These are phyloP conservation scores for Salix purpurea DNA, from an alignment of 345 rosid genomes.

Conservation along the genomic window DNA sequence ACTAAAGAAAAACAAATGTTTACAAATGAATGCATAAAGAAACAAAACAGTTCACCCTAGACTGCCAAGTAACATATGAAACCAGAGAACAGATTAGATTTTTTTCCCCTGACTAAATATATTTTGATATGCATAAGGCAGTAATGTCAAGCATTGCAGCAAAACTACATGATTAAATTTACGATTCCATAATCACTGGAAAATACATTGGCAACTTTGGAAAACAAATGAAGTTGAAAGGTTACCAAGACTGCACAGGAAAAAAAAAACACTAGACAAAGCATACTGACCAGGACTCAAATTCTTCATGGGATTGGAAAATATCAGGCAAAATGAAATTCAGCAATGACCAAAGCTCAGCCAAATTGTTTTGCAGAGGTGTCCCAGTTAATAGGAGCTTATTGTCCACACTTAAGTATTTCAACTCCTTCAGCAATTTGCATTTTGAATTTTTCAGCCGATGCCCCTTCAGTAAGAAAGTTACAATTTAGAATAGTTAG, in stretches of 20 bases:
- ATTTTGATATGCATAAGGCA: not conserved
- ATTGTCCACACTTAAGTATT: constrained; percentile 49
- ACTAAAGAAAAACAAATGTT: no score
- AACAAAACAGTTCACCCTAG: no score
- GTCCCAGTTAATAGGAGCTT: constrained; percentile 93
- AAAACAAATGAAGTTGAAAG: not conserved
- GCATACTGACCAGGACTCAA: constrained; percentile 77
- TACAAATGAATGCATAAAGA: no score
- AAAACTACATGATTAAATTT: not conserved
- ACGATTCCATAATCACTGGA: not conserved
- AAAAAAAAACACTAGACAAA: not conserved
- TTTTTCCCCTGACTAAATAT: no score
- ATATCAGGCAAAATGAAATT: constrained; percentile 93
- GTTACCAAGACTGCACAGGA: not conserved
- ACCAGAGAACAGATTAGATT: no score
- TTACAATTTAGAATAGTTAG: not conserved
- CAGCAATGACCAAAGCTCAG: constrained; percentile 97
- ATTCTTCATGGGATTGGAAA: constrained; percentile 86
- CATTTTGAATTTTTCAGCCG: constrained; percentile 84
- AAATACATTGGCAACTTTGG: not conserved
- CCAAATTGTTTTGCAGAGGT: constrained; percentile 87
- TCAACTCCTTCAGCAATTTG: constrained; percentile 69
- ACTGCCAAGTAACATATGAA: no score
- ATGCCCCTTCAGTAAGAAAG: constrained; percentile 62
- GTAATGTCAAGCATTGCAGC: not conserved